phyloP scores from a whole-genome alignment of 148 eudicot species.

The Arctostaphylos glauca region DNA sequence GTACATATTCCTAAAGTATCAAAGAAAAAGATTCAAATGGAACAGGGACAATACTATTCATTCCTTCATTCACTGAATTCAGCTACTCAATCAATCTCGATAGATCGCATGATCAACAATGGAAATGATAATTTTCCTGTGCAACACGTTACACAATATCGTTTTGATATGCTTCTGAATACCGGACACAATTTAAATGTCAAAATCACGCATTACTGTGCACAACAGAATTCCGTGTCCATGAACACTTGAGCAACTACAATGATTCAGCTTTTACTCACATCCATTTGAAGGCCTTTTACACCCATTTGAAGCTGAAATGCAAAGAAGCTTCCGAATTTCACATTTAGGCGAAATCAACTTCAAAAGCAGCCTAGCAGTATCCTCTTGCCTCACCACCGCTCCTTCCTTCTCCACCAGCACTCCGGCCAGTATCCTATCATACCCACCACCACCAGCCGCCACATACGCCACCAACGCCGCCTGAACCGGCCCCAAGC shows the following conservation, averaged over 20 bases:
- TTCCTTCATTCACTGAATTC: no score
- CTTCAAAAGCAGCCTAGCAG: constrained; percentile 57
- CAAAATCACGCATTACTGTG: no score
- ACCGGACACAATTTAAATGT: no score
- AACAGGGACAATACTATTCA: no score
- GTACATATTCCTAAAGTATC: no score
- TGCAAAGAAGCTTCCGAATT: constrained; percentile 53
- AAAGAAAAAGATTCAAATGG: no score
- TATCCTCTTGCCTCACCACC: constrained; percentile 63
- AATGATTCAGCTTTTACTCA: neutral
- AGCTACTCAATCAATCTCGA: no score
- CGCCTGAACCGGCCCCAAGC: constrained; percentile 77
- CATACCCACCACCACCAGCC: constrained; percentile 42
- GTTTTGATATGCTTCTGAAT: no score
- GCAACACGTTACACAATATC: no score
- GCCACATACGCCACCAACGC: constrained; percentile 63
- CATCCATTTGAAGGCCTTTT: neutral
- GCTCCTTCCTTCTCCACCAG: constrained; percentile 71
- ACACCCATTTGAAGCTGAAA: neutral
- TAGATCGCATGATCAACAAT: no score
- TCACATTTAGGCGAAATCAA: constrained; percentile 54
- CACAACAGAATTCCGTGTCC: no score
- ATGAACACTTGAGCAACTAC: neutral
- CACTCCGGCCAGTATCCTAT: constrained; percentile 53
- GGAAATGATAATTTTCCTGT: no score